A percentile compares a stretch with the other conserved stretches of the same genome.
phyloP scores from a whole-genome alignment of 2,329 filamentous ascomycete genomes.

The Cordyceps pruinosa region DNA sequence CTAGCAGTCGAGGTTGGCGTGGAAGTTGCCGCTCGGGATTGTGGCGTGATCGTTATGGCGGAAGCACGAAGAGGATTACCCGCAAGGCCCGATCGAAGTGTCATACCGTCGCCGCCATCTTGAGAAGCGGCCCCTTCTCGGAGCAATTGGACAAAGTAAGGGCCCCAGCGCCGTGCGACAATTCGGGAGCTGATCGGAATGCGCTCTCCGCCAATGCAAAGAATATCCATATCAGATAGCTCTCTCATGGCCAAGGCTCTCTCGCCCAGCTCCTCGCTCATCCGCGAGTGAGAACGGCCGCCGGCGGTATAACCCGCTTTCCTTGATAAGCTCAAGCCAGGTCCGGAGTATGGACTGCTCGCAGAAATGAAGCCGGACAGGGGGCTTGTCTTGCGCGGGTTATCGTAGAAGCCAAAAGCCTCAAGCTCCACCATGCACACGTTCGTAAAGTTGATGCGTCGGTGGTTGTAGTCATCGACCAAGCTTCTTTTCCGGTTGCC shows the following conservation, averaged over 20 bases:
- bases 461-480: slow-evolving; percentile 96
- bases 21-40: slow-evolving; percentile 45
- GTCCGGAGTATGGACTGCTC: slow-evolving; percentile 60
- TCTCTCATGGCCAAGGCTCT: slow-evolving; percentile 75
- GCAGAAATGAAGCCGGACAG: slow-evolving; percentile 80
- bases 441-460: slow-evolving; percentile 94
- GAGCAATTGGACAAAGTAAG: slow-evolving; percentile 88
- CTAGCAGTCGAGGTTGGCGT: slow-evolving; percentile 41
- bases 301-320: slow-evolving; percentile 63
- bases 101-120: slow-evolving; percentile 67
- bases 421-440: slow-evolving; percentile 96
- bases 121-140: slow-evolving; percentile 69
- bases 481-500: slow-evolving; percentile 89
- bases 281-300: slow-evolving; percentile 66
- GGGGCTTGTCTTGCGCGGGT: slow-evolving; percentile 71
- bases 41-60: slow-evolving; percentile 75
- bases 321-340: slow-evolving; percentile 47
- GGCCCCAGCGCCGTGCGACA: slow-evolving; percentile 82
- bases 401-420: slow-evolving; percentile 95
- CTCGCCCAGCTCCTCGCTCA: slow-evolving; percentile 79
- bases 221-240: slow-evolving; percentile 91
- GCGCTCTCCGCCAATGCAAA: slow-evolving; percentile 83
- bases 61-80: slow-evolving; percentile 63
- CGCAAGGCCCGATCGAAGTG: slow-evolving; percentile 58
- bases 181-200: slow-evolving; percentile 92